These are phyloP conservation scores for Xylaria sp. DNA, from an alignment of 2,329 filamentous ascomycete species.

Conservation along the genomic window DNA sequence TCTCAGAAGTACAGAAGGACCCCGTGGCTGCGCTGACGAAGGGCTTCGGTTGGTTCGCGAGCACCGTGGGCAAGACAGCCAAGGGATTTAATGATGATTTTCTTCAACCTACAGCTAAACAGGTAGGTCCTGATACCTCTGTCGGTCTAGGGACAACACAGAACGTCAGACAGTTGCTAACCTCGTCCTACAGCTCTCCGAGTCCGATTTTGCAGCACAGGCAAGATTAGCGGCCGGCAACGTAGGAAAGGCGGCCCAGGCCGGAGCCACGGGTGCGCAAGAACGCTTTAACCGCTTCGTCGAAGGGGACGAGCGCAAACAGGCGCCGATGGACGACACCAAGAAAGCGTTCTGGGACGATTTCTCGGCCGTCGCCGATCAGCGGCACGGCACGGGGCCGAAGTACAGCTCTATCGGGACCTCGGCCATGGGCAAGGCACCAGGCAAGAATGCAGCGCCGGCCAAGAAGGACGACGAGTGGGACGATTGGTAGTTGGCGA, in stretches of 20 bases:
- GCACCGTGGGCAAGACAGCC: conserved; percentile 84
- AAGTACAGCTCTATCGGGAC: conserved; percentile 58
- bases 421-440: conserved; percentile 61
- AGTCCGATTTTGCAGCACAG: conserved; percentile 75
- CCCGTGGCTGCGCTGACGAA: conserved; percentile 86
- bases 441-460: conserved; percentile 37
- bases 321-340: conserved; percentile 58
- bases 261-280: conserved; percentile 74
- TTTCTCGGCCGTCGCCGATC: conserved; percentile 73
- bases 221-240: conserved; percentile 65
- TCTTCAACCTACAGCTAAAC: conserved; percentile 89
- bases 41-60: conserved; percentile 92
- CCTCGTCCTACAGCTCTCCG: conserved; percentile 62
- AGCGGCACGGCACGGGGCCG: conserved; percentile 44
- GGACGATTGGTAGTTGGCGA: conserved; percentile 60
- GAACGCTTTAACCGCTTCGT: conserved; percentile 86
- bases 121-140: conserved; percentile 55
- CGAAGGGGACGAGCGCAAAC: conserved; percentile 60
- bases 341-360: conserved; percentile 91
- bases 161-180: conserved; percentile 6
- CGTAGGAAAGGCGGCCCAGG: conserved; percentile 66
- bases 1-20: conserved; percentile 91
- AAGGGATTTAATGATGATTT: conserved; percentile 90
- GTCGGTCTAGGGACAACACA: neutral
- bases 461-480: conserved; percentile 60